Evolutionary conservation across 176 grass and related monocot species (phyloP).

Genomic region (Panicum miliaceum): DNA sequence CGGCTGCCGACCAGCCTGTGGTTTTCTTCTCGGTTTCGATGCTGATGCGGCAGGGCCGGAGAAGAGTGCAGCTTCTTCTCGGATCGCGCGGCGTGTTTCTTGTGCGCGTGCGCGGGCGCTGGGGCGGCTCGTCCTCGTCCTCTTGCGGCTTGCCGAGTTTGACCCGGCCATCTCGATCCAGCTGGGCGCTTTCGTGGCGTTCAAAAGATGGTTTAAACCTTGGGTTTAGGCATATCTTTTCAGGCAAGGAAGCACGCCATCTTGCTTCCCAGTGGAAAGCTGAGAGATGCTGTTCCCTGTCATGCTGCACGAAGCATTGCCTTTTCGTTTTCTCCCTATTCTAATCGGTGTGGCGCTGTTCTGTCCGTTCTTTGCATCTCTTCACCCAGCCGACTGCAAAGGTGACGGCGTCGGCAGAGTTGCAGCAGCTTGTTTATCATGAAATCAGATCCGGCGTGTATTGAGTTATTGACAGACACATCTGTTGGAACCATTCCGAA

Average conservation of each 20-base stretch:
- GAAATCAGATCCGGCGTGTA: too few species aligned
- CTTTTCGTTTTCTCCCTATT: background rate
- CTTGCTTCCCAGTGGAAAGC: background rate
- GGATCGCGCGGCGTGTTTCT: background rate
- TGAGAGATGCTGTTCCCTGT: background rate
- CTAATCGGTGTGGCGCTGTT: background rate
- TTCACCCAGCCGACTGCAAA: background rate
- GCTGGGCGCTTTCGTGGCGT: background rate
- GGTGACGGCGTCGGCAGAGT: background rate
- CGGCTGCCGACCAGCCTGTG: conserved; percentile 31
- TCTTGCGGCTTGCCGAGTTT: conserved; percentile 17
- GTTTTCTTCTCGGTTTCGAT: background rate
- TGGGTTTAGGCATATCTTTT: background rate
- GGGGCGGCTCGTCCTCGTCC: background rate
- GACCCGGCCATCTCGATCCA: background rate
- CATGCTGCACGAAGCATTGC: background rate
- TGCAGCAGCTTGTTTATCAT: background rate
- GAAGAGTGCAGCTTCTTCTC: background rate
- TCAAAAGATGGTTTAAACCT: background rate
- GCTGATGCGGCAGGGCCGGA: background rate
- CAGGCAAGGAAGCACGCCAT: background rate
- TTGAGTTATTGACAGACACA: too few species aligned
- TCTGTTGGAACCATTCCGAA: background rate
- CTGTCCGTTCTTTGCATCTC: background rate
- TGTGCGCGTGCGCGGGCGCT: background rate